Base-by-base conservation (phyloP, 768 basidiomycete genomes). In the Ramaria rubella region DNA sequence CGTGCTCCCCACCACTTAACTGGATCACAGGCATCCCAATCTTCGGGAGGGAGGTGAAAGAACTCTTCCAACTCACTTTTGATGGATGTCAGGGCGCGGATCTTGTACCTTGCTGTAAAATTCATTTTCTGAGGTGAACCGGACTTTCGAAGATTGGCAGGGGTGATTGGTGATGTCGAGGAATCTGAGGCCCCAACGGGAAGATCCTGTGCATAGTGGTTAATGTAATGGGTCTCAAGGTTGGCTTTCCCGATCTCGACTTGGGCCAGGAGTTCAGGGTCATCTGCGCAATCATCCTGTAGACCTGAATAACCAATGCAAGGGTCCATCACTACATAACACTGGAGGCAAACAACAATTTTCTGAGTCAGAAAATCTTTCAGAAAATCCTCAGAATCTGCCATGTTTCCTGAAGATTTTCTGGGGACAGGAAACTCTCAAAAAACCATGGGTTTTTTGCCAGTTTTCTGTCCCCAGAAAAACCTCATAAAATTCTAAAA, bases 1-100 rank as follows among this genome's bases (percentile, higher is more conserved):
- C 60, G 64, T 12, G 36, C 49, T 27, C 34, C 42, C 64, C 64
- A 65, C 64, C 64, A 65, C 11, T 52, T 4, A 12, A 65, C 30
- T 15, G 64, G 64, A 46, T 65, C 55, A 24, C 53, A 51, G 6
- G 24, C 45, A 1, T 61, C 51, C 29, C 55, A 63, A 30, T 58
- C 51, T 49, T 60, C 60, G 9, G 51, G 36, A 29, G 52, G 57
- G 33, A 54, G 52, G 17, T 40, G 33, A 23, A 59, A 62, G 40
- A 55, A 65, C 36, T 65, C 64, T 29, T 59, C 61, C 9, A 64
- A 43, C 33, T 64, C 50, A 52, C 33, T 52, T n/a, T 38, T 38
- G 12, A 46, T 12, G 11, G 23, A 14, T 12, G 44, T 12, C 23
- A 14, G 11, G 9, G 12, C 44, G 9, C 23, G 11, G 14, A 14